Evolutionary conservation across 2,329 filamentous ascomycete species (phyloP).

Genomic region (Neofusicoccum cordaticola): DNA sequence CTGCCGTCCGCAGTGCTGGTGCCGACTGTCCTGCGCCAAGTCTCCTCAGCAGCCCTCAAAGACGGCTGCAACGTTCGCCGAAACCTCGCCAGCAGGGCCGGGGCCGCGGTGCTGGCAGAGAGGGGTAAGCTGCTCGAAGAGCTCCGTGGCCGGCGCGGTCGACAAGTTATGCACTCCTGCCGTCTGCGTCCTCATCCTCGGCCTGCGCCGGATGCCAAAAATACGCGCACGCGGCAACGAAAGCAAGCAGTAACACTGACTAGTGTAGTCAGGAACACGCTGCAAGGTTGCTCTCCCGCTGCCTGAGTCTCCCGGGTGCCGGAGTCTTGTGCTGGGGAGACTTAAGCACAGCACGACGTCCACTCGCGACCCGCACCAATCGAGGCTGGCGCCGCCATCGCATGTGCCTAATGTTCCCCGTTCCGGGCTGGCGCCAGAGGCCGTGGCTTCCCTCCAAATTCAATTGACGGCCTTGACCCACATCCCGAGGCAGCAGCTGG

Average conservation of each 20-base stretch:
- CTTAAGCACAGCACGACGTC: background rate
- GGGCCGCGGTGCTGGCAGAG: too few relatives aligned
- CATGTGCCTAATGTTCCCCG: background rate
- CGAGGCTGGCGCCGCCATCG: background rate
- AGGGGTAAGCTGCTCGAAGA: background rate
- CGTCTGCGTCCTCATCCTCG: background rate
- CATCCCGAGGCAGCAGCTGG: background rate
- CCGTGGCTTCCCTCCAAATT: background rate
- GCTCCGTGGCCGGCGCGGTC: background rate
- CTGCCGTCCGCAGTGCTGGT: background rate
- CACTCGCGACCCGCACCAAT: background rate
- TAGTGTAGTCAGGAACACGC: conserved; percentile 12
- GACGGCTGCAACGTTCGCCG: too few relatives aligned
- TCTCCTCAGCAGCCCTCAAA: background rate
- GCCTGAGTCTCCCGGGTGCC: background rate
- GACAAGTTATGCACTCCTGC: background rate
- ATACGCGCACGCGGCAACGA: background rate
- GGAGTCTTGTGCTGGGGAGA: background rate
- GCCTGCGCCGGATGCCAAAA: conserved; percentile 4
- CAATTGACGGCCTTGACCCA: background rate
- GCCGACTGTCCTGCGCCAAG: background rate
- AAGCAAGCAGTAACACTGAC: background rate
- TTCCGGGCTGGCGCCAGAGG: background rate
- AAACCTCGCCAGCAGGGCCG: too few relatives aligned
- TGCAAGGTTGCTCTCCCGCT: conserved; percentile 10